Percentiles rank a stretch among this genome's conserved stretches.
phyloP scores from a whole-genome alignment of 2,329 filamentous ascomycete species.

The Cladophialophora yegresii region DNA sequence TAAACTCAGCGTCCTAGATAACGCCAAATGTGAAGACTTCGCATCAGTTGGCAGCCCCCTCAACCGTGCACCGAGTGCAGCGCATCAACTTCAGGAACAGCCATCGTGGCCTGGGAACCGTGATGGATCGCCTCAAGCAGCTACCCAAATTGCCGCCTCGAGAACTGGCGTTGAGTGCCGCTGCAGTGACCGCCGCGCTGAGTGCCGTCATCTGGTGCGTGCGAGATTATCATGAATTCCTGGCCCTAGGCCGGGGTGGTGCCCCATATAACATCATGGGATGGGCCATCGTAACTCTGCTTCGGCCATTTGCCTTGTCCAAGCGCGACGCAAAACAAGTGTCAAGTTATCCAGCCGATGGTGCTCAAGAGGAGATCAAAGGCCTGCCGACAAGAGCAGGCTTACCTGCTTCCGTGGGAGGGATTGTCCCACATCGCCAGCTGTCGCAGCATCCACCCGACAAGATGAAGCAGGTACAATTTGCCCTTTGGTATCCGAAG shows the following conservation, averaged over 20 bases:
- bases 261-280: slow-evolving; percentile 42
- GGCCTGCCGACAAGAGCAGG: slow-evolving; percentile 64
- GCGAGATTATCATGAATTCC: slow-evolving; percentile 42
- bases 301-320: slow-evolving; percentile 14
- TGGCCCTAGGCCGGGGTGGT: slow-evolving; percentile 42
- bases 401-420: slow-evolving; percentile 66
- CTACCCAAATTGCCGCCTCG: neutral
- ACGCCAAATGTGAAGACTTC: neutral
- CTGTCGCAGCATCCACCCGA: slow-evolving; percentile 64
- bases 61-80: neutral
- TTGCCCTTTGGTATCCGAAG: neutral
- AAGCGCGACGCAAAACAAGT: slow-evolving; percentile 7
- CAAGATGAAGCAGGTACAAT: slow-evolving; percentile 46
- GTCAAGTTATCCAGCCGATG: slow-evolving; percentile 13
- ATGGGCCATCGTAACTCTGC: slow-evolving; percentile 36
- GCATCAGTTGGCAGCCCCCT: neutral
- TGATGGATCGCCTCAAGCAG: slow-evolving; percentile 10
- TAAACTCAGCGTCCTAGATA: neutral
- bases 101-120: neutral
- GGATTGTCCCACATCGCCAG: slow-evolving; percentile 80
- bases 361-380: slow-evolving; percentile 45
- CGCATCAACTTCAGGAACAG: neutral
- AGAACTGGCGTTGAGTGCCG: neutral
- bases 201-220: slow-evolving; percentile 11
- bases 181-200: neutral